Evolutionary conservation across 2,329 filamentous ascomycete genomes (phyloP).

Genomic region (Aspergillus ibericus): DNA sequence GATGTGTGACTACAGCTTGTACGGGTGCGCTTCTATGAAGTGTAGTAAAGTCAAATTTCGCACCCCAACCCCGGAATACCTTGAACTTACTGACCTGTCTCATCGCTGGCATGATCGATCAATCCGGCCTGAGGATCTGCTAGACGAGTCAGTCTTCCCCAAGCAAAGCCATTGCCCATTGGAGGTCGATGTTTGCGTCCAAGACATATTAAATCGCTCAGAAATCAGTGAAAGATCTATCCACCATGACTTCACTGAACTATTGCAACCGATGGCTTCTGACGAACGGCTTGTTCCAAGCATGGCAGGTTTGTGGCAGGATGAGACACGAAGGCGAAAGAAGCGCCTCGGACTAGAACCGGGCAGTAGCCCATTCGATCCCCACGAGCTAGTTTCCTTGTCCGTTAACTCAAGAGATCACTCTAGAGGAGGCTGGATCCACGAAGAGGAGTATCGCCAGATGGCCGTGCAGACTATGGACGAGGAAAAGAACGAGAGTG

Average conservation of each 20-base stretch:
- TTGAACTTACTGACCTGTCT: constrained; percentile 59
- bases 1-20: constrained; percentile 98
- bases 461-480: constrained; percentile 63
- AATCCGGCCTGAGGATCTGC: constrained; percentile 60
- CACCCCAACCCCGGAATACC: constrained; percentile 68
- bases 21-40: constrained; percentile 86
- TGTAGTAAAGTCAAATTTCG: constrained; percentile 71
- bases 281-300: constrained; percentile 86
- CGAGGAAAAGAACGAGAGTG: constrained; percentile 59
- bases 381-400: constrained; percentile 82
- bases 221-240: constrained; percentile 73
- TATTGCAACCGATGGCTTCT: constrained; percentile 59
- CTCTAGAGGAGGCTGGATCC: constrained; percentile 81
- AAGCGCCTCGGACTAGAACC: constrained; percentile 66
- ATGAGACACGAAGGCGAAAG: constrained; percentile 79
- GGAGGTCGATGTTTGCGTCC: constrained; percentile 85
- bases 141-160: constrained; percentile 64
- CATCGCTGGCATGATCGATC: constrained; percentile 81
- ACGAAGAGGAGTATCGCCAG: constrained; percentile 78
- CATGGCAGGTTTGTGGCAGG: constrained; percentile 90
- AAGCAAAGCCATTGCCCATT: constrained; percentile 84
- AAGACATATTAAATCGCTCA: constrained; percentile 80
- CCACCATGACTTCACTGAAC: constrained; percentile 85
- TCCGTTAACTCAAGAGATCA: constrained; percentile 76
- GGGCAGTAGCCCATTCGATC: constrained; percentile 73